Percentiles rank a stretch among this genome's conserved stretches.
Evolutionary conservation across 192 early-diverging fungal species (phyloP).

Genomic region (Coemansia sp.): DNA sequence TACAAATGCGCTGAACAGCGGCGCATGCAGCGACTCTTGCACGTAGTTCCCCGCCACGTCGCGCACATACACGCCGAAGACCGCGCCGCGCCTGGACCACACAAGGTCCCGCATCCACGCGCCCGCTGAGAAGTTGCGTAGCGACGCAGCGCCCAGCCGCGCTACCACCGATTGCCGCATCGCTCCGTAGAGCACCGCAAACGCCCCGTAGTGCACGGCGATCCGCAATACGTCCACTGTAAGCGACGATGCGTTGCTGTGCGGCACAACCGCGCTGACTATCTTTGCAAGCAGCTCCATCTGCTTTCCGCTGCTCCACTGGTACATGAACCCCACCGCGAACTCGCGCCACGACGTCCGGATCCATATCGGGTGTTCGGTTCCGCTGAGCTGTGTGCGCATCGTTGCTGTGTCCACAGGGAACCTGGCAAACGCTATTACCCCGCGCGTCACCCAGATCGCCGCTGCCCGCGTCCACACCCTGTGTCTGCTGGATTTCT

Average conservation of each 20-base stretch:
- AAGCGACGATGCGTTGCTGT: not conserved
- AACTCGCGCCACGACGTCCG: slow-evolving; percentile 3
- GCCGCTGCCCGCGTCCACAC: slow-evolving; percentile 22
- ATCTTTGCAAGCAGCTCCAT: slow-evolving; percentile 8
- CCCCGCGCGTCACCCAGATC: not conserved
- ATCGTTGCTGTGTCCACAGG: slow-evolving; percentile 29
- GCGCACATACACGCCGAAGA: slow-evolving; percentile 29
- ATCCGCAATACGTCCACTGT: not conserved
- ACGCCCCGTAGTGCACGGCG: no score
- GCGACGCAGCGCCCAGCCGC: slow-evolving; percentile 13
- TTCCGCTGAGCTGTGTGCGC: slow-evolving; percentile 20
- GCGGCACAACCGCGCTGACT: not conserved
- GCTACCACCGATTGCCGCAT: slow-evolving; percentile 28
- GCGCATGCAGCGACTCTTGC: not conserved
- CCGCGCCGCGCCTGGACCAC: slow-evolving; percentile 17
- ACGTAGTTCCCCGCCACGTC: slow-evolving; percentile 10
- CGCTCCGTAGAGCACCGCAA: slow-evolving; percentile 18
- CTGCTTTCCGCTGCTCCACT: slow-evolving; percentile 21
- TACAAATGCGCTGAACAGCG: not conserved
- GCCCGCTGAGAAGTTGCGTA: not conserved
- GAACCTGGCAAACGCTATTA: slow-evolving; percentile 17
- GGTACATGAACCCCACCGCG: slow-evolving; percentile 23
- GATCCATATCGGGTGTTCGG: not conserved
- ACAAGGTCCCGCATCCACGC: slow-evolving; percentile 25
- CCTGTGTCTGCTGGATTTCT: not conserved